Evolutionary conservation across 352 stramenopile genomes (phyloP), one percentile per base, ranked within the genome.

Genomic region (Phytophthora idaei): DNA sequence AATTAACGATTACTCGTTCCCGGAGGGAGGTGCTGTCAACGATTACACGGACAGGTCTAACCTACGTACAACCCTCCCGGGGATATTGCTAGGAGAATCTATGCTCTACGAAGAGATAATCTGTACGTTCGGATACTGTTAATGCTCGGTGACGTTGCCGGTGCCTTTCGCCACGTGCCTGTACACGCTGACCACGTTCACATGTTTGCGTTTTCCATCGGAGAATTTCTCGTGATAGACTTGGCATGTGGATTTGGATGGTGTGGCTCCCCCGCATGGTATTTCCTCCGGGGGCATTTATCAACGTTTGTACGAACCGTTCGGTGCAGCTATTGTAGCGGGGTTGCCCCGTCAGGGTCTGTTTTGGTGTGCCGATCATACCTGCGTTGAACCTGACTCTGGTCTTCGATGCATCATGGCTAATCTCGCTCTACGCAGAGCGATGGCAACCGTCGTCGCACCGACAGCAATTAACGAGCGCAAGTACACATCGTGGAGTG

Each of bases 161-260:
- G 58, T 2, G 58, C 48, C 0, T 59, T 53, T 37, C 14, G 49
- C 7, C 58, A 59, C 31, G 48, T 66, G 49, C 49, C 58, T 5
- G 46, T 64, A 5, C 8, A 56, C 14, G 46, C 36, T 10, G 47
- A 66, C n/a, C 46, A 48, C 14, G 36, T 28, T 1, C 48, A 66
- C 42, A 66, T 66, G 49, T 66, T 66, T 25, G 58, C 49, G 0
- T 66, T 66, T 21, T 0, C 39, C 27, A 44, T 66, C n/a, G 58
- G 32, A 6, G 58, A 37, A 8, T 21, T 21, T 53, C 17, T 66
- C 0, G 58, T 66, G 4, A 41, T 63, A 7, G 56, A 55, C 17
- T 11, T 63, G 12, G 21, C 56, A 4, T 63, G 53, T 15, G 44
- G 39, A 5, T 55, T 55, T 21, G 29, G 49, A 1, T 44, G 29